These are phyloP conservation scores for Paraleonurus japonicus DNA, from an alignment of 257 asterid species.

Conservation along the genomic window DNA sequence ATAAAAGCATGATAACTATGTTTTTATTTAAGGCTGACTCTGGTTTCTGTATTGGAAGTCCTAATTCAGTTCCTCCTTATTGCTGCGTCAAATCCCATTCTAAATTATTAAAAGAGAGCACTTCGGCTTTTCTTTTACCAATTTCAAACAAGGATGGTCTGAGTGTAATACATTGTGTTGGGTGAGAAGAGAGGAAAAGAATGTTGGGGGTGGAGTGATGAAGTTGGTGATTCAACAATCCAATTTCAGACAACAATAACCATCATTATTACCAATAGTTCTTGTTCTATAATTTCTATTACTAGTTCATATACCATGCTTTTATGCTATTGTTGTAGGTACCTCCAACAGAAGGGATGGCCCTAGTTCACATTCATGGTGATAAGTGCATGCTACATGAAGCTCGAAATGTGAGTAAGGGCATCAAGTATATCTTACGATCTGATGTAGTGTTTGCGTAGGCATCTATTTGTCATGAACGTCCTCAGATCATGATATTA, in stretches of 20 bases:
- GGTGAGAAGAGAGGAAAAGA: background rate
- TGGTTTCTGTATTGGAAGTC: background rate
- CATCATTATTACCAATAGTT: background rate
- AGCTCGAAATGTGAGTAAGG: constrained; percentile 76
- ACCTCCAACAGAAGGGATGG: constrained; percentile 88
- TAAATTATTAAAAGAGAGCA: background rate
- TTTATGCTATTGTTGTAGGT: constrained; percentile 42
- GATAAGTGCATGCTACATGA: constrained; percentile 78
- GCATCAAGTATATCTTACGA: constrained; percentile 77
- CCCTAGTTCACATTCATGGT: constrained; percentile 91
- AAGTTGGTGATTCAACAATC: background rate
- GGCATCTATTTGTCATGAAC: background rate
- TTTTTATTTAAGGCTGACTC: background rate
- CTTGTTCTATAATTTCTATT: background rate
- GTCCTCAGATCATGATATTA: background rate
- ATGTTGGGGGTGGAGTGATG: background rate
- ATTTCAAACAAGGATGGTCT: background rate
- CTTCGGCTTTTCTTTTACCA: constrained; percentile 2
- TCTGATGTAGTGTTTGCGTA: constrained; percentile 77
- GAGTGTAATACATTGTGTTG: background rate
- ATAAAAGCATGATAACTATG: background rate
- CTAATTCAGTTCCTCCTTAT: background rate
- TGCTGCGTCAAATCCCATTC: background rate
- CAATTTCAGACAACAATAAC: background rate
- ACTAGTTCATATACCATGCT: background rate